A percentile compares a stretch with the other conserved stretches of the same genome.
These are phyloP conservation scores for Claviceps sorghi DNA, from an alignment of 2,329 filamentous ascomycete species.

Conservation along the genomic window DNA sequence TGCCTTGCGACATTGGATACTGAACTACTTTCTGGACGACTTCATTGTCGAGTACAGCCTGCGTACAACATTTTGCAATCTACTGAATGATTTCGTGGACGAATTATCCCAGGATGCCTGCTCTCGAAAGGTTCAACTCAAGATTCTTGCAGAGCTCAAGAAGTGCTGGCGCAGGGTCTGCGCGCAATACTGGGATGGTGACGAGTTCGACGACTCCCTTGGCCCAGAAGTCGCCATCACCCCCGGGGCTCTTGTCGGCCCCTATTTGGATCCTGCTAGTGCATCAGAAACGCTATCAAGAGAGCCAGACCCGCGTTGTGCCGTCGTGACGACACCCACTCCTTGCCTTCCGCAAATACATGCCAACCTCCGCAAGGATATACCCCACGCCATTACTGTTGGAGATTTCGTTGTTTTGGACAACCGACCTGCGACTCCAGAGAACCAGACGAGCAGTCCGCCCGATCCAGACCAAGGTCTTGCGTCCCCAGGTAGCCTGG, in stretches of 20 bases:
- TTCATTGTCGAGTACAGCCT: conserved; percentile 66
- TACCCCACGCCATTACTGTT: conserved; percentile 31
- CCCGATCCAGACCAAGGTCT: conserved; percentile 10
- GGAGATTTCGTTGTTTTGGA: conserved; percentile 30
- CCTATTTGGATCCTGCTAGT: conserved; percentile 35
- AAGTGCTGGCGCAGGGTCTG: conserved; percentile 94
- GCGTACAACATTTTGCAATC: conserved; percentile 62
- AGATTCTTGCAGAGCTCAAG: conserved; percentile 86
- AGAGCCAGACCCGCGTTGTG: conserved; percentile 30
- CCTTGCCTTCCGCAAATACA: not conserved
- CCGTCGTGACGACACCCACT: conserved; percentile 16
- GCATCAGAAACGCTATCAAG: conserved; percentile 33
- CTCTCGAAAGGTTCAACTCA: conserved; percentile 45
- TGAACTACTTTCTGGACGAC: conserved; percentile 96
- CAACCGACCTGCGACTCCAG: conserved; percentile 33
- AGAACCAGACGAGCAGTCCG: conserved; percentile 17
- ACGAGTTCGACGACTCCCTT: conserved; percentile 48
- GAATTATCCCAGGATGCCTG: conserved; percentile 33
- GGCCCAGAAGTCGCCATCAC: conserved; percentile 52
- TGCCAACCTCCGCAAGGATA: conserved; percentile 29
- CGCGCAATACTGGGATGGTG: conserved; percentile 72
- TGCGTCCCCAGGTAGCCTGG: conserved; percentile 40
- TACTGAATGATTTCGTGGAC: conserved; percentile 56
- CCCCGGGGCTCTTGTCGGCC: conserved; percentile 59
- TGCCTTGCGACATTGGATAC: conserved; percentile 86